A percentile compares a stretch with the other conserved stretches of the same genome.
Evolutionary conservation across 2,329 filamentous ascomycete species (phyloP).

Genomic region (Phialophora tarda): DNA sequence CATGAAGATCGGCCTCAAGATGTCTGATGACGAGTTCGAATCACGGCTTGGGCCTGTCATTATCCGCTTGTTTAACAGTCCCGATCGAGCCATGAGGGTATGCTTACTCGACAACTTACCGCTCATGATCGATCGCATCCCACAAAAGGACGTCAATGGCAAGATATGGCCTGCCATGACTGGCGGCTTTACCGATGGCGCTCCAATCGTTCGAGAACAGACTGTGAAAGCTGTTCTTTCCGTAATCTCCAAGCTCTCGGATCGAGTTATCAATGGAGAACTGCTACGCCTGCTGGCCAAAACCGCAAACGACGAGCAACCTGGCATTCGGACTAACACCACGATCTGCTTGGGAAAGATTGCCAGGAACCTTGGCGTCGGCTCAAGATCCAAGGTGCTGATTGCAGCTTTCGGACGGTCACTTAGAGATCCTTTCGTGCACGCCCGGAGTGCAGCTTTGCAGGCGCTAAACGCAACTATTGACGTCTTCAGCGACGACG

Average conservation of each 20-base stretch:
- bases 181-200: slow-evolving; percentile 89
- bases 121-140: slow-evolving; percentile 85
- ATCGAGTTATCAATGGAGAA: slow-evolving; percentile 91
- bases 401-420: slow-evolving; percentile 90
- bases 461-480: slow-evolving; percentile 83
- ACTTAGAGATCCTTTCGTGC: slow-evolving; percentile 89
- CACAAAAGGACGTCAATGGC: slow-evolving; percentile 89
- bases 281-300: slow-evolving; percentile 88
- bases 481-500: slow-evolving; percentile 87
- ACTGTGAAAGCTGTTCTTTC: slow-evolving; percentile 92
- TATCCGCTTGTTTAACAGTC: slow-evolving; percentile 84
- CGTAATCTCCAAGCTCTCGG: slow-evolving; percentile 85
- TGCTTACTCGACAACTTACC: slow-evolving; percentile 88
- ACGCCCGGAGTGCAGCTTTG: slow-evolving; percentile 86
- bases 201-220: slow-evolving; percentile 90
- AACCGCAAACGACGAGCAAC: slow-evolving; percentile 96
- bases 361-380: slow-evolving; percentile 79
- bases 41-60: slow-evolving; percentile 82
- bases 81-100: slow-evolving; percentile 88
- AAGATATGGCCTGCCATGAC: slow-evolving; percentile 96
- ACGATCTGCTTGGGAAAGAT: slow-evolving; percentile 98
- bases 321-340: slow-evolving; percentile 95
- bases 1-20: slow-evolving; percentile 86
- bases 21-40: slow-evolving; percentile 90
- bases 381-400: slow-evolving; percentile 83